phyloP scores from a whole-genome alignment of 768 basidiomycete genomes.

The Mycena epipterygia region DNA sequence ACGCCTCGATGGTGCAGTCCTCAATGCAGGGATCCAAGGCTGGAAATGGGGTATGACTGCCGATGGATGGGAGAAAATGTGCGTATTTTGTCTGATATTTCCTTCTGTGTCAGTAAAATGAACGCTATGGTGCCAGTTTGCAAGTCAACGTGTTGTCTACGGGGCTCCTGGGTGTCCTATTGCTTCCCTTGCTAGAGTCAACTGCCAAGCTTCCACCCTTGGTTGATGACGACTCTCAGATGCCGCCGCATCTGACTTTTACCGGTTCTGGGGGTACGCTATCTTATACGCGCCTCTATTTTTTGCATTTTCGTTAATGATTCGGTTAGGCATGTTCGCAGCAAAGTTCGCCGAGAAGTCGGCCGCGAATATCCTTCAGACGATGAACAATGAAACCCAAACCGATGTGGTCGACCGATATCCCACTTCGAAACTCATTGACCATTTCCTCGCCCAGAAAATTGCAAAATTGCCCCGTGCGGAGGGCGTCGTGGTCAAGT shows the following conservation, averaged over 20 bases:
- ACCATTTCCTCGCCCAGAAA: slow-evolving; percentile 1
- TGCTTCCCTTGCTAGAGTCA: slow-evolving; percentile 13
- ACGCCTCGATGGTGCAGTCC: slow-evolving; percentile 46
- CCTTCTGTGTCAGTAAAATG: no score
- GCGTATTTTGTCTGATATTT: slow-evolving; percentile 23
- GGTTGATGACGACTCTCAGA: background rate
- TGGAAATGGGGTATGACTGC: slow-evolving; percentile 34
- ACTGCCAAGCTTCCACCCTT: slow-evolving; percentile 14
- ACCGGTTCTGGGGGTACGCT: slow-evolving; percentile 15
- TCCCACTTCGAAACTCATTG: slow-evolving; percentile 16
- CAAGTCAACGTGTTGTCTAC: slow-evolving; percentile 27
- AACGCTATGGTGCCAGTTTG: no score
- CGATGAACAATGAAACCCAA: background rate
- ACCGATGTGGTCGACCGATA: slow-evolving; percentile 5
- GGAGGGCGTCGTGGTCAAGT: slow-evolving; percentile 23
- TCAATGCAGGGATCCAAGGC: slow-evolving; percentile 43
- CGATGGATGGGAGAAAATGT: slow-evolving; percentile 53
- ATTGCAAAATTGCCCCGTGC: slow-evolving; percentile 8
- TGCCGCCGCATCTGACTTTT: slow-evolving; percentile 21
- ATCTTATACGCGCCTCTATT: background rate
- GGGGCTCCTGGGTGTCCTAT: slow-evolving; percentile 17
- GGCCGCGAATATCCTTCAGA: background rate
- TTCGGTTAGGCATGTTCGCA: background rate
- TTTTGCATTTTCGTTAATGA: background rate
- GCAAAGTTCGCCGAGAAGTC: slow-evolving; percentile 7